Evolutionary conservation across 768 basidiomycete genomes (phyloP).

Genomic region (Russula ochroleuca): DNA sequence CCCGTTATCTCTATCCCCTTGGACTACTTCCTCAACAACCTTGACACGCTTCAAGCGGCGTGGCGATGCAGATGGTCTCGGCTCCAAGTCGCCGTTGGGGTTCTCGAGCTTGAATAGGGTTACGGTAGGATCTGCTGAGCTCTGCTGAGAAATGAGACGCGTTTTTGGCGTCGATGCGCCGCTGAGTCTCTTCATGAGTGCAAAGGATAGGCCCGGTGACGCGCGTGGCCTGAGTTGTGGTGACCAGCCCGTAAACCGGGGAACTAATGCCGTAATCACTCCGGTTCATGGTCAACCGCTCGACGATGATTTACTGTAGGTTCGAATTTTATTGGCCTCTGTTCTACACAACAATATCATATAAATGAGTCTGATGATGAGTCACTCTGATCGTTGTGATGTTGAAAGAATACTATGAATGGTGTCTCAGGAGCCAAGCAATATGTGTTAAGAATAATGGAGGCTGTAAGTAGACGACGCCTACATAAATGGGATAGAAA

Average conservation of each 20-base stretch:
- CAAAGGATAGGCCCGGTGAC: background rate
- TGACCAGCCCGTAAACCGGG: background rate
- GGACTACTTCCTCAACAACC: constrained; percentile 18
- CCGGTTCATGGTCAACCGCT: no score
- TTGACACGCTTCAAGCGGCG: constrained; percentile 36
- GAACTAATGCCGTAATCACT: background rate
- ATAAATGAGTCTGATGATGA: no score
- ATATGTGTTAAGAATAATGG: no score
- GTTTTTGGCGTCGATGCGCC: constrained; percentile 1
- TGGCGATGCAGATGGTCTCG: constrained; percentile 23
- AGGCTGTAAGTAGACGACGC: no score
- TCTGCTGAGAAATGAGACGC: constrained; percentile 15
- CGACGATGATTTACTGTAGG: no score
- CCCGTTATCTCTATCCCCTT: constrained; percentile 20
- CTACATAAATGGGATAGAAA: no score
- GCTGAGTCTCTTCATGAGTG: constrained; percentile 19
- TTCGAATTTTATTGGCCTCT: no score
- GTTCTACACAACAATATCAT: no score
- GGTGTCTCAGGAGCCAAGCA: no score
- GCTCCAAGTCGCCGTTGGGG: constrained; percentile 14
- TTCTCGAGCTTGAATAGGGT: constrained; percentile 29
- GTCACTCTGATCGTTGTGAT: no score
- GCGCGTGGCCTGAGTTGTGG: background rate
- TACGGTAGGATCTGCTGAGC: constrained; percentile 22
- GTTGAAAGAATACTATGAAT: no score